A percentile compares a stretch with the other conserved stretches of the same genome.
These are phyloP conservation scores for Mycena leptocephala DNA, from an alignment of 768 basidiomycete species.

Conservation along the genomic window DNA sequence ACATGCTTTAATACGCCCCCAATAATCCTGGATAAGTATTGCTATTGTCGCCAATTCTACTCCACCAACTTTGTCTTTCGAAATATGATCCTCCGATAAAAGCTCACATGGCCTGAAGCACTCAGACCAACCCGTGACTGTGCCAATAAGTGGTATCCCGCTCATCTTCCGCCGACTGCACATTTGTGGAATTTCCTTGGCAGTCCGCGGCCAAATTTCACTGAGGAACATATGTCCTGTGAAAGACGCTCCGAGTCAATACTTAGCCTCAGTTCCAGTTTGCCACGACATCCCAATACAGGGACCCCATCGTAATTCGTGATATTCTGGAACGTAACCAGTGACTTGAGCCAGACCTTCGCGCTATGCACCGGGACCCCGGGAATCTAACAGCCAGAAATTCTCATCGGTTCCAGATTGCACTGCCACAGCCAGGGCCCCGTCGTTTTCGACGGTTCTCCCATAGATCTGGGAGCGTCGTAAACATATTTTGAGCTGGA, in stretches of 20 bases:
- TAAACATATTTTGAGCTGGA: not conserved
- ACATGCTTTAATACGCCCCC: not conserved
- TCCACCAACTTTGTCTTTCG: conserved; percentile 3
- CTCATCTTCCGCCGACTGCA: not conserved
- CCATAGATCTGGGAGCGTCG: no score
- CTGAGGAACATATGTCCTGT: conserved; percentile 4
- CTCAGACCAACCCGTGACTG: not conserved
- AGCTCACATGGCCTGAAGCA: conserved; percentile 1
- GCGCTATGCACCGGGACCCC: no score
- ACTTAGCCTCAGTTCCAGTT: no score
- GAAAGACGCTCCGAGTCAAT: no score
- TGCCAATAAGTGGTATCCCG: not conserved
- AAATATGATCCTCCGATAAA: not conserved
- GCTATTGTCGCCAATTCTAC: conserved; percentile 4
- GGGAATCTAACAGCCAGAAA: no score
- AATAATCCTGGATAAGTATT: conserved; percentile 4
- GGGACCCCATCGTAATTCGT: no score
- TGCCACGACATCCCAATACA: no score
- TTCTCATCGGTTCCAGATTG: no score
- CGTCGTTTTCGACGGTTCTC: no score
- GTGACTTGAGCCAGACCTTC: no score
- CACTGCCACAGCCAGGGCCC: no score
- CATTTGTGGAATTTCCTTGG: not conserved
- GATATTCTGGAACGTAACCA: no score
- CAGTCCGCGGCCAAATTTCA: conserved; percentile 7